Evolutionary conservation across 495 filamentous ascomycete species (phyloP), one percentile per base, ranked within the genome.

Genomic region (Penicillium bialowiezense): DNA sequence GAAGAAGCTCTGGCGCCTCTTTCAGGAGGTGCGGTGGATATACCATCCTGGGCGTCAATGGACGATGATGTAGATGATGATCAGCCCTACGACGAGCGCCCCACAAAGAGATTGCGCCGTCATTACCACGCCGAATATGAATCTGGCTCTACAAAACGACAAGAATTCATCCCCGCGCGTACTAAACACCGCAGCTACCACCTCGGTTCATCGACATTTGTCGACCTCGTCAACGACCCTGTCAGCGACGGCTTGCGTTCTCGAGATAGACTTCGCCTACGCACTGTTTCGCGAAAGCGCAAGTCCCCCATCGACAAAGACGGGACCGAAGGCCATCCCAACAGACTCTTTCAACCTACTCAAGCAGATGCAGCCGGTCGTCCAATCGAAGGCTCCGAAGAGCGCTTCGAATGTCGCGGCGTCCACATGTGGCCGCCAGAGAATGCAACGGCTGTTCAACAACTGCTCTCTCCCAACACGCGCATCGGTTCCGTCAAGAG

Each of bases 181-280:
- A 84, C 79, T 6, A 78, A 79, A 29, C 66, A 85, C 37, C 78
- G 80, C 23, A 71, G 71, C 17, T 90, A 89, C 51, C 69, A 86
- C 45, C 65, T 75, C 12, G 70, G 69, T 19, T 76, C 76, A 26
- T 73, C 74, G n/a, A 76, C 82, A 3, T 88, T 81, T 53, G 38
- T 89, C 7, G 86, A 90, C 51, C 65, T 90, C 3, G 80, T 90
- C 24, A 78, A 86, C 50, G 80, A 84, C 50, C 75, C 77, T 5
- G 47, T 52, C 8, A 58, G 48, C 2, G 69, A 69, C 35, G 64
- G 68, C n/a, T 42, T 51, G 23, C 51, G 64, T 32, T 57, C 68
- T 51, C 65, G 57, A 58, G 75, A 79, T 54, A 75, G 75, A 7
- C 65, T 82, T 12, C 75, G 82, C 19, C 56, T 84, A 12, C 74